These are phyloP conservation scores for Enterocytospora artemiae DNA, from an alignment of 371 early-diverging fungal species.

Conservation along the genomic window DNA sequence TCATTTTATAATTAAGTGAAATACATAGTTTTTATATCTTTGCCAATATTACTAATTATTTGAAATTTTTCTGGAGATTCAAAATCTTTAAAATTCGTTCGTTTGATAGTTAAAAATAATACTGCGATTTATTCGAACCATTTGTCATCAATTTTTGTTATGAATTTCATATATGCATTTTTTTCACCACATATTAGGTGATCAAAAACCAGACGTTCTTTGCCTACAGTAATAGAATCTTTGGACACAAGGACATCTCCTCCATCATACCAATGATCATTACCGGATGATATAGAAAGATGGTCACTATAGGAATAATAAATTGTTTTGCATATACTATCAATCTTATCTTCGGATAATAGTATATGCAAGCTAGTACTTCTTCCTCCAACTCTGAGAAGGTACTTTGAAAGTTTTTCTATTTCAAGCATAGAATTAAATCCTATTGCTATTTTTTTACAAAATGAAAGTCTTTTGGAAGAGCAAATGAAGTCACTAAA, in stretches of 20 bases:
- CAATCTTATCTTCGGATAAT: constrained; percentile 1
- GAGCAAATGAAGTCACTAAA: constrained; percentile 14
- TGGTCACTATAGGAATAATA: constrained; percentile 28
- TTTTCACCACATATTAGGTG: constrained; percentile 24
- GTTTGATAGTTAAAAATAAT: too few relatives aligned
- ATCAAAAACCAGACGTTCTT: constrained; percentile 39
- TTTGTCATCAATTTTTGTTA: constrained; percentile 29
- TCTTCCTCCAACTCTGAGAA: not conserved
- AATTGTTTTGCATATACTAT: constrained; percentile 23
- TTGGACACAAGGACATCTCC: constrained; percentile 15
- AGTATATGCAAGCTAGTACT: not conserved
- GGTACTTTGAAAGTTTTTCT: constrained; percentile 11
- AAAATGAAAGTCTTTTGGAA: constrained; percentile 16
- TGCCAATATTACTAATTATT: too few relatives aligned
- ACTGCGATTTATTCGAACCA: too few relatives aligned
- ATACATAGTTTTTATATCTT: too few relatives aligned
- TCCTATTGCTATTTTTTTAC: constrained; percentile 2
- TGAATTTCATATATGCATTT: constrained; percentile 31
- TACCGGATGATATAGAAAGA: constrained; percentile 3
- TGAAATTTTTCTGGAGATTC: too few relatives aligned
- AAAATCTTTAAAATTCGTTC: too few relatives aligned
- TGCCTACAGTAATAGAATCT: constrained; percentile 6
- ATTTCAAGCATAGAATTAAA: constrained; percentile 7
- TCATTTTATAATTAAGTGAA: too few relatives aligned
- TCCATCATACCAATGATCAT: constrained; percentile 15